Evolutionary conservation across 2,329 filamentous ascomycete species (phyloP).

Genomic region (Nakataea oryzae): DNA sequence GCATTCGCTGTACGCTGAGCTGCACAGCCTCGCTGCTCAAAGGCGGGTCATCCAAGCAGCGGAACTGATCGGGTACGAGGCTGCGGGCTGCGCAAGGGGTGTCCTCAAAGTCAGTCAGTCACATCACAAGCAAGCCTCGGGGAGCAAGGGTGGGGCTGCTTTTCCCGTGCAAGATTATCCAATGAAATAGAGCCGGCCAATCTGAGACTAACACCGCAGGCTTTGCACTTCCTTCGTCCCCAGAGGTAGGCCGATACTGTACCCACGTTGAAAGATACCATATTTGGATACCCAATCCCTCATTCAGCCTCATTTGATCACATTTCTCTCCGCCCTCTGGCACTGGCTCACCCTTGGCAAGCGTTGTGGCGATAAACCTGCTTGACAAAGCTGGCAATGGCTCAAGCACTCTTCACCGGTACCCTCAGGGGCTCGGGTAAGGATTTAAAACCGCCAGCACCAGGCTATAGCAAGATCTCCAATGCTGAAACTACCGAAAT

Average conservation of each 20-base stretch:
- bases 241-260: too few relatives aligned
- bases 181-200: neutral
- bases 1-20: too few relatives aligned
- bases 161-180: neutral
- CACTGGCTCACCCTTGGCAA: too few relatives aligned
- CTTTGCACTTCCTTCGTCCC: neutral
- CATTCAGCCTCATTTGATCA: neutral
- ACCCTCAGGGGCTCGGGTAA: neutral
- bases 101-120: neutral
- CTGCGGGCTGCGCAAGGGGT: too few relatives aligned
- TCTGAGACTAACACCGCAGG: neutral
- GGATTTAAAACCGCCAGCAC: neutral
- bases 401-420: neutral
- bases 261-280: too few relatives aligned
- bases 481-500: neutral
- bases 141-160: neutral
- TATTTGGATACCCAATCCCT: too few relatives aligned
- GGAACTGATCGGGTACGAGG: too few relatives aligned
- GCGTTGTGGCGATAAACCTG: too few relatives aligned
- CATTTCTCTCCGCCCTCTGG: too few relatives aligned
- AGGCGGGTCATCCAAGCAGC: too few relatives aligned
- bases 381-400: neutral
- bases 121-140: neutral
- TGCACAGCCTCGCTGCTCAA: neutral
- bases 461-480: too few relatives aligned